These are phyloP conservation scores for Aphanomyces astaci DNA, from an alignment of 352 stramenopile genomes.

Conservation along the genomic window DNA sequence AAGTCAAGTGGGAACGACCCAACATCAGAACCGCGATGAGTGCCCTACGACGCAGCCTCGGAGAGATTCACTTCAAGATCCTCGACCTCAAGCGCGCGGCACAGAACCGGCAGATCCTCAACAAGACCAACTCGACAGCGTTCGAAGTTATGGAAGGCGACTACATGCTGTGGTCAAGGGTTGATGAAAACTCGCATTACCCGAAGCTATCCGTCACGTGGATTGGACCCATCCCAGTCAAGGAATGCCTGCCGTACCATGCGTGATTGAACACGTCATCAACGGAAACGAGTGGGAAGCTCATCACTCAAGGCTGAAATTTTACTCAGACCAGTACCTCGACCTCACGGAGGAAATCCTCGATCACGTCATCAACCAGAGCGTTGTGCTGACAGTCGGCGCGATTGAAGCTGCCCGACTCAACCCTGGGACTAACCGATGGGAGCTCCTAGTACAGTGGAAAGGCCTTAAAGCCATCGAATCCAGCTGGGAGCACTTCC, in stretches of 20 bases:
- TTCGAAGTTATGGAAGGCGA: constrained; percentile 28
- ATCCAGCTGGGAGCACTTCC: not conserved
- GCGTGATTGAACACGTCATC: constrained; percentile 24
- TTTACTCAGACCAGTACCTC: constrained; percentile 14
- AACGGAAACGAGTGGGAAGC: constrained; percentile 28
- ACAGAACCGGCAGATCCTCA: not conserved
- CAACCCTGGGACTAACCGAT: not conserved
- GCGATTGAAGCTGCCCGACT: not conserved
- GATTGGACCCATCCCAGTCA: constrained; percentile 29
- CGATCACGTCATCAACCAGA: constrained; percentile 5
- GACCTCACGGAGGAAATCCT: constrained; percentile 12
- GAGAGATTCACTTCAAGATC: not conserved
- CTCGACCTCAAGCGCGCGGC: constrained; percentile 7
- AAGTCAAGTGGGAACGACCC: not conserved
- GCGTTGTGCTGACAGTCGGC: not conserved
- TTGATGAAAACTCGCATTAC: constrained; percentile 27
- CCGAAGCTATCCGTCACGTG: constrained; percentile 33
- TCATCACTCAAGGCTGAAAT: constrained; percentile 31
- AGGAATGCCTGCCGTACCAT: constrained; percentile 25
- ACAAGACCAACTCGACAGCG: no score
- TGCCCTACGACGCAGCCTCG: not conserved
- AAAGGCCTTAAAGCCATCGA: constrained; percentile 1
- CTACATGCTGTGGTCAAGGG: constrained; percentile 31
- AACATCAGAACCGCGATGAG: not conserved
- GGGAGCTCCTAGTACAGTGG: not conserved